Percentiles rank a stretch among this genome's conserved stretches.
phyloP scores from a whole-genome alignment of 108 stramenopile genomes.

The Cyclotella kingstonii region DNA sequence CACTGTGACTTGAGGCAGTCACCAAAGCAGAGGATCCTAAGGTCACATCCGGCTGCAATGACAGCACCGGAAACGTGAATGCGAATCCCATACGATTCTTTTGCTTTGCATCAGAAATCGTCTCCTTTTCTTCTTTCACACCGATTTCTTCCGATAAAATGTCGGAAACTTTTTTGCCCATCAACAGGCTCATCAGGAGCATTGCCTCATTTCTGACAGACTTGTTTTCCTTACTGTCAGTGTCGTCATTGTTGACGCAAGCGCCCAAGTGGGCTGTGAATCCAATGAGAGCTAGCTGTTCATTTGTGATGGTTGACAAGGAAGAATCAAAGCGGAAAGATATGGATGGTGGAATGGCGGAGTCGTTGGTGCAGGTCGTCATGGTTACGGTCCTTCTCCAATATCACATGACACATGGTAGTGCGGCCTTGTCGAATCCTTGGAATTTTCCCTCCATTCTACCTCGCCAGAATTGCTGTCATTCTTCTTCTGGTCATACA shows the following conservation, averaged over 20 bases:
- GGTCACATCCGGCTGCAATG: constrained; percentile 32
- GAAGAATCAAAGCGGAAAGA: constrained; percentile 10
- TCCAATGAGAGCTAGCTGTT: constrained; percentile 61
- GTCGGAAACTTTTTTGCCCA: constrained; percentile 39
- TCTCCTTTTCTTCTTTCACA: constrained; percentile 16
- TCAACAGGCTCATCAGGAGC: constrained; percentile 78
- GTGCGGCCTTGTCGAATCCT: no score
- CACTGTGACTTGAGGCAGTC: neutral
- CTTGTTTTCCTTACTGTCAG: constrained; percentile 44
- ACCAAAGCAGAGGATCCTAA: no score
- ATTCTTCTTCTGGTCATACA: no score
- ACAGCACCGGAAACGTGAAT: constrained; percentile 64
- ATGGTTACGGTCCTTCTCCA: no score
- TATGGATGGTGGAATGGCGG: no score
- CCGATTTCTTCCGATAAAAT: constrained; percentile 37
- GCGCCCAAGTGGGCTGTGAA: constrained; percentile 61
- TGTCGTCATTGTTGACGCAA: constrained; percentile 46
- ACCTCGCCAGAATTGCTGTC: no score
- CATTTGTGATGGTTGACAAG: constrained; percentile 26
- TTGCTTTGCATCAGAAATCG: constrained; percentile 4
- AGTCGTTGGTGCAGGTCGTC: neutral
- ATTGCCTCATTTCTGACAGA: constrained; percentile 68
- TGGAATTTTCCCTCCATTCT: no score
- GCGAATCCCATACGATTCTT: constrained; percentile 28
- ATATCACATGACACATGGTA: no score